Evolutionary conservation across 306 rosid genomes (phyloP).

Genomic region (peach (Prunus persica)): DNA sequence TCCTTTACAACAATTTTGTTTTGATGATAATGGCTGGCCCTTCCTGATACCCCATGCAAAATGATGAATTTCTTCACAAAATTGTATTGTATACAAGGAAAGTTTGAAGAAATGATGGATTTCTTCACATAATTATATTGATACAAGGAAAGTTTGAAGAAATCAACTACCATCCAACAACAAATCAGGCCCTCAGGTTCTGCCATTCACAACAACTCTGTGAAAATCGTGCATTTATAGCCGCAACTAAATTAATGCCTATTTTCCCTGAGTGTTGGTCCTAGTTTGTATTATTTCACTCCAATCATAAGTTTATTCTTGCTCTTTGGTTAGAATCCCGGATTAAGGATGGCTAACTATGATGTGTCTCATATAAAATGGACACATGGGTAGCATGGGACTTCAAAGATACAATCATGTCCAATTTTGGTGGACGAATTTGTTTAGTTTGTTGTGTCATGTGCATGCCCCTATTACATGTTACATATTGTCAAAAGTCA

Average conservation of each 20-base stretch:
- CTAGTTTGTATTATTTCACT: neutral
- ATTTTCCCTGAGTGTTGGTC: neutral
- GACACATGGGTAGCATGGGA: neutral
- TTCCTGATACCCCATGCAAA: neutral
- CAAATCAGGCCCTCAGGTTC: neutral
- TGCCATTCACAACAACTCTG: neutral
- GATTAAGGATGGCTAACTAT: neutral
- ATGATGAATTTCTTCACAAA: conserved; percentile 1
- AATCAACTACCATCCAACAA: neutral
- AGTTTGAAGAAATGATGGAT: neutral
- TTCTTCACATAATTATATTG: conserved; percentile 1
- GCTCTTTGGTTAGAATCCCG: neutral
- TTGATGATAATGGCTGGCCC: neutral
- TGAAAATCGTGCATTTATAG: neutral
- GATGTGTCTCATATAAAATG: neutral
- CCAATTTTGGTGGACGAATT: neutral
- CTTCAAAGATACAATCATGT: neutral
- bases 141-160: neutral
- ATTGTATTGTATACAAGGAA: neutral
- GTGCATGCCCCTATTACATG: no score
- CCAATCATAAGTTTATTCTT: neutral
- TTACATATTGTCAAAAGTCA: neutral
- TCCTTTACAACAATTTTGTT: neutral
- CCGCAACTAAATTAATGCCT: neutral
- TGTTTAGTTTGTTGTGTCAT: neutral